Percentiles rank a stretch among this genome's conserved stretches.
Evolutionary conservation across 225 moss, liverwort and hornwort species (phyloP).

Genomic region (Marchantia paleacea): DNA sequence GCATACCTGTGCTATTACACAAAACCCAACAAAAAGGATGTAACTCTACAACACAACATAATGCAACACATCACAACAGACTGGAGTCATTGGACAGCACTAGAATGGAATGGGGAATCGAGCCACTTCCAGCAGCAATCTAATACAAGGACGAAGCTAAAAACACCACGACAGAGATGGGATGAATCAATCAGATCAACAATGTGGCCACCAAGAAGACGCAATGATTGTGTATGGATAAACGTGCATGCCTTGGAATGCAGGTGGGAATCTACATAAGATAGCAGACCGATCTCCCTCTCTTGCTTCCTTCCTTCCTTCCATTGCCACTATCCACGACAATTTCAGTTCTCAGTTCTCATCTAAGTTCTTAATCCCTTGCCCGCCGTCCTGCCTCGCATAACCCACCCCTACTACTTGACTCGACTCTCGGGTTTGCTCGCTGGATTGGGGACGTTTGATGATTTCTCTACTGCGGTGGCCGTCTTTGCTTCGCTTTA

Average conservation of each 20-base stretch:
- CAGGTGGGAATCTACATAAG: neutral
- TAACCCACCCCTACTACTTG: neutral
- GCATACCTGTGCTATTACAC: too few relatives aligned
- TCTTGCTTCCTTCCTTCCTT: too few relatives aligned
- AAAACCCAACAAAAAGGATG: slow-evolving; percentile 6
- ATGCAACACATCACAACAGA: neutral
- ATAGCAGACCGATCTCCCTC: neutral
- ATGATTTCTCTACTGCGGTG: too few relatives aligned
- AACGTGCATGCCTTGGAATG: neutral
- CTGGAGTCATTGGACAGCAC: too few relatives aligned
- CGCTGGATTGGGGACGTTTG: too few relatives aligned
- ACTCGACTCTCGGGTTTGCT: neutral
- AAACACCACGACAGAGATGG: neutral
- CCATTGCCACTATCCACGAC: neutral
- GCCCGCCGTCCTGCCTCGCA: neutral
- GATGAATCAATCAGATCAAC: neutral
- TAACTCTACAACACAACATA: neutral
- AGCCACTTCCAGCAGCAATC: neutral
- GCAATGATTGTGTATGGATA: neutral
- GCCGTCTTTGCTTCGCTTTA: too few relatives aligned
- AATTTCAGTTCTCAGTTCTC: neutral
- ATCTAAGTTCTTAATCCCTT: slow-evolving; percentile 1
- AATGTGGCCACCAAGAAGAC: neutral
- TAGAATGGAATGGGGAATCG: neutral
- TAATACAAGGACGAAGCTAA: neutral